Evolutionary conservation across 1,284 basidiomycete species (phyloP).

Genomic region (Leccinum laetum): DNA sequence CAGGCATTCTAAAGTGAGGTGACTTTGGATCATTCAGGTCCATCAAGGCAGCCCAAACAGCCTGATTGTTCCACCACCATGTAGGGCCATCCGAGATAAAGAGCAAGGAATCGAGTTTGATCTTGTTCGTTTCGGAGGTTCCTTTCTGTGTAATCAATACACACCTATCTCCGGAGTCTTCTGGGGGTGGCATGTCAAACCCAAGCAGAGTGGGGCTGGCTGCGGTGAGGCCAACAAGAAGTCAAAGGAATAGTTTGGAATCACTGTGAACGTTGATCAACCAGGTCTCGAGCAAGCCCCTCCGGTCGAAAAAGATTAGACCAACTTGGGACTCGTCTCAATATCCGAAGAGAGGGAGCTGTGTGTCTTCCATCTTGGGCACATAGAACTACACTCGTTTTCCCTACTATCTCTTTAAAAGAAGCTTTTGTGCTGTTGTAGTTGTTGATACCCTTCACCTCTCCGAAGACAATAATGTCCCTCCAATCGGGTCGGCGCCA

Average conservation of each 20-base stretch:
- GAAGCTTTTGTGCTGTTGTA: background rate
- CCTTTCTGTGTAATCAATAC: background rate
- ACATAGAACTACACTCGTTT: background rate
- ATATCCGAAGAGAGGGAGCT: background rate
- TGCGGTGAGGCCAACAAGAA: background rate
- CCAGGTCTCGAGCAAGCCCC: background rate
- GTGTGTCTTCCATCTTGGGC: background rate
- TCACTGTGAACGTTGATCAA: background rate
- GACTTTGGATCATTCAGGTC: background rate
- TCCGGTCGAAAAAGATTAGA: background rate
- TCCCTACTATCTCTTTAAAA: background rate
- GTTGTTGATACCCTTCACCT: background rate
- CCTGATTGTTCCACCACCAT: background rate
- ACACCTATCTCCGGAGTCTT: background rate
- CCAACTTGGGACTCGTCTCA: background rate
- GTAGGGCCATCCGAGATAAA: background rate
- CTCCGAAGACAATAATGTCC: background rate
- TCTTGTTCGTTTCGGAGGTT: background rate
- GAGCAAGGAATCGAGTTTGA: background rate
- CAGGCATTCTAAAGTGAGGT: background rate
- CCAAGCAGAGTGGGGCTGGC: background rate
- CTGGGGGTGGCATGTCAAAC: background rate
- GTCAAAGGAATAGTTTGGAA: background rate
- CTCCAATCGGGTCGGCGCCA: background rate
- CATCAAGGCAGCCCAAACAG: background rate